Base-by-base conservation (phyloP, 2,329 filamentous ascomycete genomes). In the Penicillium corylophilum region DNA sequence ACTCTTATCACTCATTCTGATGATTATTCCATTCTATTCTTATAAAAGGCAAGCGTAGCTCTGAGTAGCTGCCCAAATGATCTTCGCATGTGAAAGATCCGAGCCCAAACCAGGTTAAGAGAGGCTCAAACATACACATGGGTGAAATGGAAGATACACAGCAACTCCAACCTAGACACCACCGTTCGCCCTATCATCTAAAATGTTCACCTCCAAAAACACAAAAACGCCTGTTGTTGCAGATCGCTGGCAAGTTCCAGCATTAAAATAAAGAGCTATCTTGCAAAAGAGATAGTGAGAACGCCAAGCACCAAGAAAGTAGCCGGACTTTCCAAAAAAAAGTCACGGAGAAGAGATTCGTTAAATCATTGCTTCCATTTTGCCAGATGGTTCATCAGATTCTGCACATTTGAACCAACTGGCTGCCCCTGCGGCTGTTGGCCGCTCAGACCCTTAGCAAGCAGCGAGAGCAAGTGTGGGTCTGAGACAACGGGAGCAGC, bases 311-410 rank as follows among this genome's bases (percentile, higher is more conserved):
- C 51, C 53, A 57, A 46, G 56, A 59, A 44, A n/a, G 49, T 38
- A 18, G 51, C 31, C 31, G 35, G 39, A 24, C n/a, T 20, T n/a
- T 44, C 26, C 23, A 24, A 41, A 45, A 24, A 40, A 44, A 48
- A 45, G 43, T 46, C 41, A 45, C 20, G 20, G 43, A 49, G 40
- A 59, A 43, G 44, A 56, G 44, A 60, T 38, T 62, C 57, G 45
- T 63, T 42, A 59, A 58, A 56, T 73, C 67, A 77, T 66, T 74
- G 73, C 62, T 74, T 75, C 71, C 74, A 77, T 62, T 74, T 74
- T 33, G 71, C 65, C 51, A 78, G 56, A 50, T 78, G 76, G 50
- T 76, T 73, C 68, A 78, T 74, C 44, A 79, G 71, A 51, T 76
- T 76, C 57, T 78, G 76, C 31, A 78, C 71, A 57, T 77, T 74